Evolutionary conservation across 2,329 filamentous ascomycete genomes (phyloP), one percentile per base, ranked within the genome.

Genomic region (Tothia fuscella): DNA sequence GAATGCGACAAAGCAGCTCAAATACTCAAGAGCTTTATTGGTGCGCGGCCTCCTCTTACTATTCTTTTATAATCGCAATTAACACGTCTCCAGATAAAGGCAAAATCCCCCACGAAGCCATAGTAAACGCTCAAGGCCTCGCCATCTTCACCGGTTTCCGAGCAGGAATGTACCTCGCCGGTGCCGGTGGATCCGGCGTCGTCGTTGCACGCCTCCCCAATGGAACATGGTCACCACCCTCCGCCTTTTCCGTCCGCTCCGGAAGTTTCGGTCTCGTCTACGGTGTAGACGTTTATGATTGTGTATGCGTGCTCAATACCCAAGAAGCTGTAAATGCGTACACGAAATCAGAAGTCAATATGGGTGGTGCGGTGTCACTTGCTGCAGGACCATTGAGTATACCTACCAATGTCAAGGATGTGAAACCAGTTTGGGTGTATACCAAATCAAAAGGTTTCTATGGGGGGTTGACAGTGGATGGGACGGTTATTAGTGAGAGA

Each of bases 1-100:
- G 31, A 34, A 12, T 34, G 31, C 31, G 31, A 34, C 16, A 34
- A 34, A 34, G 31, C 31, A 34, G 31, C 31, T 13, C 31, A 34
- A 16, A 34, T 34, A 7, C 31, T 34, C 7, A 34, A 34, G 14
- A 34, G 31, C 31, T 34, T 34, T 16, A 34, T 34, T 34, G 31
- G 31, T 34, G 17, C 17, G 31, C 31, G 9, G 9, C 14, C 31
- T 13, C 7, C 31, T 34, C 14, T 16, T 17, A 10, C 31, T 16
- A 17, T 9, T 13, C 14, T 16, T 9, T 29, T n/a, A 12, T 12
- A 34, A 9, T 34, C 7, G 16, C 31, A 10, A n/a, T n/a, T n/a
- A 34, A 12, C 31, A 16, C 17, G 9, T 7, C n/a, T 17, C 10
- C 31, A 34, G 31, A 34, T 16, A 34, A 34, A 34, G 31, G 31